Evolutionary conservation across 129 eudicot species (phyloP).

Genomic region (Heracleum sosnowskyi): DNA sequence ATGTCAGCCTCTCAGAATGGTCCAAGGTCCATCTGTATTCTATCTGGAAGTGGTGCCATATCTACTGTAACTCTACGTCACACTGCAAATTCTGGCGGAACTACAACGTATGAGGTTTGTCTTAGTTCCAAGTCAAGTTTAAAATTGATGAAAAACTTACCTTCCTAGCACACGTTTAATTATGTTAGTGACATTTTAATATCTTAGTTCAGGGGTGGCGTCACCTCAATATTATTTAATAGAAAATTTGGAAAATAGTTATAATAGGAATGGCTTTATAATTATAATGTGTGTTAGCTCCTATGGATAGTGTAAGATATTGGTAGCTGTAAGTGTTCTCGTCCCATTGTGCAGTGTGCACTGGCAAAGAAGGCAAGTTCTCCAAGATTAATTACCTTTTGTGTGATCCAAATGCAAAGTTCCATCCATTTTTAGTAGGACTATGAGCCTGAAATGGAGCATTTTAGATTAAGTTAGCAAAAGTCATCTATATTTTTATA

Average conservation of each 20-base stretch:
- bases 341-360: background rate
- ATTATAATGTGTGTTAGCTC: background rate
- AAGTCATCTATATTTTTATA: background rate
- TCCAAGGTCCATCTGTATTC: conserved; percentile 65
- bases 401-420: background rate
- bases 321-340: background rate
- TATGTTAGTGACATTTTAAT: background rate
- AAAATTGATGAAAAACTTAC: background rate
- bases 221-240: background rate
- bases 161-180: background rate
- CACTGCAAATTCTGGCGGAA: conserved; percentile 75
- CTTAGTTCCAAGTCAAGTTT: background rate
- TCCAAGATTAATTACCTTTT: background rate
- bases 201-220: background rate
- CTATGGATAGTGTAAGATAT: background rate
- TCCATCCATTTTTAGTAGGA: background rate
- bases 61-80: conserved; percentile 80
- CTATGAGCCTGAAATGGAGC: background rate
- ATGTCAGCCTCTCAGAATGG: conserved; percentile 81
- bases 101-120: conserved; percentile 86
- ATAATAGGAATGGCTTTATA: background rate
- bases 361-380: background rate
- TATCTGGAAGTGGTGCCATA: conserved; percentile 75
- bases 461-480: background rate
- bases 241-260: background rate